Evolutionary conservation across 108 stramenopile species (phyloP), one percentile per base, ranked within the genome.

Genomic region (Fragilariopsis cylindrus): DNA sequence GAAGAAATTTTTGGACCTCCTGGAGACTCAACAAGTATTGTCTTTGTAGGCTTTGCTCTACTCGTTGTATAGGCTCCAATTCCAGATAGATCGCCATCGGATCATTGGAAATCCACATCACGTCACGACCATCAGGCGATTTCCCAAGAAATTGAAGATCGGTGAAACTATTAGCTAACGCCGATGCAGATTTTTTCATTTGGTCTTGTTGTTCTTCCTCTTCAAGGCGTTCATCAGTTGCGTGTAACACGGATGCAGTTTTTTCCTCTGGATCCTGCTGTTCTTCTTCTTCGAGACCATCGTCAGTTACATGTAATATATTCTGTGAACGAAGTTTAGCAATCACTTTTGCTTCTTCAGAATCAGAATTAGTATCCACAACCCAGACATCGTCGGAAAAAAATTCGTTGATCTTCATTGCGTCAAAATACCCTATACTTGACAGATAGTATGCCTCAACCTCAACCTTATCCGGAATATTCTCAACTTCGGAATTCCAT

Each of bases 121-220:
- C 49, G 7, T 43, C 6, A 48, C 76, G 41, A 30, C 76, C 81
- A 42, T 82, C 81, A 15, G 81, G 81, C 56, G 77, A 57, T 41
- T 30, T 58, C 7, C 72, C 76, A 3, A 77, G 45, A 46, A 56
- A 3, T 40, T 76, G 48, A 47, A 76, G 4, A 9, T 66, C 43
- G 8, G 13, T 44, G 12, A 13, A 9, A 13, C 7, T 8, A 9
- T 66, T 66, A 15, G 8, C 52, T 53, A 53, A 53, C 52, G 12
- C 1, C 15, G 52, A 15, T 53, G 52, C 52, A 53, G 52, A 12
- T n/a, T 53, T 12, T n/a, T 53, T 53, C 52, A 12, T 30, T 2
- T 63, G 62, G 40, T 63, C 2, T 15, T 15, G 62, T 8, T 63
- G 1, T 30, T 63, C 62, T 40, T 45, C 42, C 3, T 63, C 30